A percentile compares a stretch with the other conserved stretches of the same genome.
Conservation (phyloP, 495 filamentous ascomycete genomes). For the Aspergillus hancockii region DNA sequence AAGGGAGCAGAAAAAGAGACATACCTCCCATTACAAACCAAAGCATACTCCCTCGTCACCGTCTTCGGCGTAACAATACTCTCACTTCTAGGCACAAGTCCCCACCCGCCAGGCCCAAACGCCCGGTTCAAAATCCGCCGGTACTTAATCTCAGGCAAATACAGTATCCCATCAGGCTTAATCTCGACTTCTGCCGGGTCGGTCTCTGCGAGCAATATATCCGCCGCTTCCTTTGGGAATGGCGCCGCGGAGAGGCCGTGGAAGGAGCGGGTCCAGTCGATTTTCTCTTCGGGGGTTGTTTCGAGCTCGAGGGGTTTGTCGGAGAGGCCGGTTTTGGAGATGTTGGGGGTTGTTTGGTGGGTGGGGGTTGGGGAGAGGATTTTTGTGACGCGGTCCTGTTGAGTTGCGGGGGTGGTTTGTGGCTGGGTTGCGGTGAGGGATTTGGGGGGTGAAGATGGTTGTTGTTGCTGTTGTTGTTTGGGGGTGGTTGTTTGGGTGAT, state of each 20-base stretch:
- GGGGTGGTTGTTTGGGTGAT: constrained; percentile 20
- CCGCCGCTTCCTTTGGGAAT: constrained; percentile 74
- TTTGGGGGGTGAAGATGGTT: constrained; percentile 16
- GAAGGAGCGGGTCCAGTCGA: constrained; percentile 94
- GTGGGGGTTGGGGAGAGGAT: constrained; percentile 33
- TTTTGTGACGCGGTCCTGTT: constrained; percentile 22
- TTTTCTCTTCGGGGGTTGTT: constrained; percentile 46
- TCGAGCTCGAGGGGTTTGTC: constrained; percentile 54
- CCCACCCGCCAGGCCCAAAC: constrained; percentile 96
- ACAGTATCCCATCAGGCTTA: constrained; percentile 94
- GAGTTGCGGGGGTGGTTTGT: too few relatives aligned
- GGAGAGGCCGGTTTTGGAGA: constrained; percentile 53
- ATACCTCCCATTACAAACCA: constrained; percentile 86
- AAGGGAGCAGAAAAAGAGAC: constrained; percentile 27
- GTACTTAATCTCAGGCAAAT: constrained; percentile 98
- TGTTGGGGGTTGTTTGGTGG: constrained; percentile 43
- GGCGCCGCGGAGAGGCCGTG: constrained; percentile 77
- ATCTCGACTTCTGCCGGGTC: constrained; percentile 82
- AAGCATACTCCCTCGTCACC: constrained; percentile 93
- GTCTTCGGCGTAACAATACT: constrained; percentile 84
- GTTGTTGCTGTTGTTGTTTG: constrained; percentile 17
- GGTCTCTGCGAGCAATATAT: constrained; percentile 68
- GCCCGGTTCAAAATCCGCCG: constrained; percentile 85
- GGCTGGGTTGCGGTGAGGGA: constrained; percentile 14
- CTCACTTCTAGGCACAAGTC: constrained; percentile 85